Evolutionary conservation across 2,329 filamentous ascomycete species (phyloP), one percentile per base, ranked within the genome.

Genomic region (Colletotrichum orchidophilum): DNA sequence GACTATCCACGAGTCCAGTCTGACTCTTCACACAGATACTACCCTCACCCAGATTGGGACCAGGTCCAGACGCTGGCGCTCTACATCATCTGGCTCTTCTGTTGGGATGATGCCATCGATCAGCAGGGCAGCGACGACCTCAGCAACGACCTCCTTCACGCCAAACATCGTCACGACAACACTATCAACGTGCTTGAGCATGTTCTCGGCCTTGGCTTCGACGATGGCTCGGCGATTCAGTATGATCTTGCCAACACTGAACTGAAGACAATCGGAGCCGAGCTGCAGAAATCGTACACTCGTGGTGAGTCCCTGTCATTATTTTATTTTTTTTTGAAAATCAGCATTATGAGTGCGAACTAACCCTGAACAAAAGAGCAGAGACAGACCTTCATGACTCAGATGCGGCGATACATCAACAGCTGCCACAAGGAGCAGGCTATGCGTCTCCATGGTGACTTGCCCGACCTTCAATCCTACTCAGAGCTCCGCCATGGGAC

Each of bases 21-120:
- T 39, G 5, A 50, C 62, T 1, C 58, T 18, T 18, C 29, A 12
- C 1, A 6, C 15, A 74, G 73, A 9, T 75, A 73, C 68, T 81
- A 74, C 39, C 77, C 79, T 2, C 58, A 73, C 11, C 76, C 77
- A 2, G 29, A 50, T 4, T 71, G 63, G 57, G 39, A 55, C 1
- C 66, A 64, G n/a, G 54, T 79, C 3, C 68, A 75, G 35, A 72
- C 73, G 7, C 65, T 81, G 52, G 73, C 74, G 2, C 61, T 77
- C 46, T 79, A 75, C 50, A 74, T 72, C 21, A 71, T 75, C 39
- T 81, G 79, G 79, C 52, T 80, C 18, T 71, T 81, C 18, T 78
- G 77, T 64, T 81, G 79, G 79, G 79, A 80, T 26, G 79, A 81
- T 50, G 74, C 74, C 18, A 75, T 80, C 12, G 79, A 81, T 63